phyloP scores from a whole-genome alignment of 2,329 filamentous ascomycete genomes.

The Trichoderma sp. region DNA sequence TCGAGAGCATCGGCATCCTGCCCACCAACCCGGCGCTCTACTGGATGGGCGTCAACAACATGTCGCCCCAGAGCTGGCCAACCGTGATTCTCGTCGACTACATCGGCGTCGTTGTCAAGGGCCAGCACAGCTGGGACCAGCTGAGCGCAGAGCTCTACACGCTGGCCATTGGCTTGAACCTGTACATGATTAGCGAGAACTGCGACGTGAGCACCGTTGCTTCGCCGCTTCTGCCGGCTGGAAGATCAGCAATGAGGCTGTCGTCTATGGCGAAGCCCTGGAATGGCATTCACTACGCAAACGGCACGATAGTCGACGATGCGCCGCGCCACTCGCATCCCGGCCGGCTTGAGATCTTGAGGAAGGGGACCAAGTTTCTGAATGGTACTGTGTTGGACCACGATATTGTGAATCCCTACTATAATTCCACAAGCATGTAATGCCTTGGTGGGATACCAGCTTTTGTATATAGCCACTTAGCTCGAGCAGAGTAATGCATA shows the following conservation, averaged over 20 bases:
- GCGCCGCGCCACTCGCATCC: conserved; percentile 33
- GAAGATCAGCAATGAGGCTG: not conserved
- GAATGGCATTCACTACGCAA: conserved; percentile 40
- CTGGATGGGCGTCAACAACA: conserved; percentile 38
- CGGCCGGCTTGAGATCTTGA: conserved; percentile 32
- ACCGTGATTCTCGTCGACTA: conserved; percentile 41
- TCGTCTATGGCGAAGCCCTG: conserved; percentile 28
- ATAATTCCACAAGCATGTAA: conserved; percentile 18
- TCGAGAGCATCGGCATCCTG: conserved; percentile 39
- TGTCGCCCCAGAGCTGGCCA: conserved; percentile 37
- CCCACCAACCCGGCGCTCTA: conserved; percentile 43
- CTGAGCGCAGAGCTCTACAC: conserved; percentile 41
- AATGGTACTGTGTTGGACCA: conserved; percentile 33
- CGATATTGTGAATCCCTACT: conserved; percentile 34
- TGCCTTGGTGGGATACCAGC: no score
- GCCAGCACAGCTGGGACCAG: conserved; percentile 35
- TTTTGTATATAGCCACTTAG: not conserved
- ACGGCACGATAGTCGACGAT: conserved; percentile 36
- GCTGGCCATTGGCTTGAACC: conserved; percentile 36
- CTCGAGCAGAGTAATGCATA: no score
- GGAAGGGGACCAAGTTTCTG: conserved; percentile 36
- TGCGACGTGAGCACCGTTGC: conserved; percentile 33
- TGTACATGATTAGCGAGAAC: conserved; percentile 42
- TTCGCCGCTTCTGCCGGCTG: conserved; percentile 34
- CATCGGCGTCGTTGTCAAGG: conserved; percentile 37